phyloP scores from a whole-genome alignment of 2,329 filamentous ascomycete species.

The Hypocrella siamensis region DNA sequence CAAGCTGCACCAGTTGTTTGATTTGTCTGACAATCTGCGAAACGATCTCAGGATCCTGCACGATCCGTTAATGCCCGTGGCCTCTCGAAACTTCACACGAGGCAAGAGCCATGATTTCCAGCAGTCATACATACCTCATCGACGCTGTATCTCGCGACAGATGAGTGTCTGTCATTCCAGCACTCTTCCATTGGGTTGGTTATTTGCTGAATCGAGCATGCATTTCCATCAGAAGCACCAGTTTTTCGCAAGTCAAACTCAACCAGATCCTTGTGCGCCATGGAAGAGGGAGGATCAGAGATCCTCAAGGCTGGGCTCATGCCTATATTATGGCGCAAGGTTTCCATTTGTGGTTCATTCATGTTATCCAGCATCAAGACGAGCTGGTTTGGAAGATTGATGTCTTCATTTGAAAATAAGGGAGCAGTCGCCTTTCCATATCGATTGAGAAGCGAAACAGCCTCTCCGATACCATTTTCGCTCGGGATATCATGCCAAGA shows the following conservation, averaged over 20 bases:
- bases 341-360: slow-evolving; percentile 27
- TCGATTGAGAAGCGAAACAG: slow-evolving; percentile 40
- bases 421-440: slow-evolving; percentile 37
- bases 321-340: slow-evolving; percentile 22
- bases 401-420: slow-evolving; percentile 28
- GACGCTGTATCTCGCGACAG: slow-evolving; percentile 1
- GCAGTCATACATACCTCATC: background rate
- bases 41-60: slow-evolving; percentile 25
- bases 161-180: slow-evolving; percentile 24
- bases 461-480: slow-evolving; percentile 24
- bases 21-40: slow-evolving; percentile 27
- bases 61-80: slow-evolving; percentile 8
- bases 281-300: slow-evolving; percentile 25
- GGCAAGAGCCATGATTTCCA: no score
- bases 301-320: slow-evolving; percentile 31
- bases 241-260: slow-evolving; percentile 22
- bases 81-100: no score
- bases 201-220: slow-evolving; percentile 22
- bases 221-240: slow-evolving; percentile 18
- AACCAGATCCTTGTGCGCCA: slow-evolving; percentile 25
- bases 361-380: slow-evolving; percentile 44
- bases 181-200: slow-evolving; percentile 28
- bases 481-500: slow-evolving; percentile 29
- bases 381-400: slow-evolving; percentile 32
- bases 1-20: slow-evolving; percentile 26